Evolutionary conservation across 2,329 filamentous ascomycete species (phyloP).

Genomic region (Sphaerostilbella broomeana): DNA sequence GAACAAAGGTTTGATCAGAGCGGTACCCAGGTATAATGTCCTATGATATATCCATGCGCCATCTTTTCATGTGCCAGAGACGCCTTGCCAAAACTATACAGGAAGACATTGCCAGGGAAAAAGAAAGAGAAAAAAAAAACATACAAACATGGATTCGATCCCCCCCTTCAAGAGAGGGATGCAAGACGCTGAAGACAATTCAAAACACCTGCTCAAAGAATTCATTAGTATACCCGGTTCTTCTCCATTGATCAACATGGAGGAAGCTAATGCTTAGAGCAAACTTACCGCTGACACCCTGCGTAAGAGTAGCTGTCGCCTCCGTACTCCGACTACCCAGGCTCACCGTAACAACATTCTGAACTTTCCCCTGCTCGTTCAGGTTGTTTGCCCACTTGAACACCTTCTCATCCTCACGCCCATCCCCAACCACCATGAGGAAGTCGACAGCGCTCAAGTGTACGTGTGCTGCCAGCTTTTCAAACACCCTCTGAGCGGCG

Average conservation of each 20-base stretch:
- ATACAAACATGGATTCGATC: neutral
- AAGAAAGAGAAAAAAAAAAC: neutral
- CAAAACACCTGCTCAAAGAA: slow-evolving; percentile 30
- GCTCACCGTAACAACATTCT: slow-evolving; percentile 76
- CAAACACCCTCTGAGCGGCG: slow-evolving; percentile 68
- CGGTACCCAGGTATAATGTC: slow-evolving; percentile 9
- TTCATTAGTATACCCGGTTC: slow-evolving; percentile 6
- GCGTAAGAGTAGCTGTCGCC: slow-evolving; percentile 76
- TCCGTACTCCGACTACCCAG: slow-evolving; percentile 83
- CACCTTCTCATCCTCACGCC: slow-evolving; percentile 86
- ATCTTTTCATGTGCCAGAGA: slow-evolving; percentile 8
- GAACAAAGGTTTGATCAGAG: neutral
- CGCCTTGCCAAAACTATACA: slow-evolving; percentile 4
- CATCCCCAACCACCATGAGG: slow-evolving; percentile 82
- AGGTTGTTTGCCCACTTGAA: slow-evolving; percentile 91
- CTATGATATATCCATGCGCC: slow-evolving; percentile 7
- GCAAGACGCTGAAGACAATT: slow-evolving; percentile 38
- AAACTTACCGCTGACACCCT: slow-evolving; percentile 81
- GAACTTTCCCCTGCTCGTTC: slow-evolving; percentile 48
- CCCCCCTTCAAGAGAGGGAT: slow-evolving; percentile 18
- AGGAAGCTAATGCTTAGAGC: neutral
- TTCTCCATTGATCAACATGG: neutral
- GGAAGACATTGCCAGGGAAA: neutral
- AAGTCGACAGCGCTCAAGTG: slow-evolving; percentile 62
- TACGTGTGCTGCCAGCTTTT: slow-evolving; percentile 37